These are phyloP conservation scores for Ophiostoma montium DNA, from an alignment of 2,329 filamentous ascomycete species.

Conservation along the genomic window DNA sequence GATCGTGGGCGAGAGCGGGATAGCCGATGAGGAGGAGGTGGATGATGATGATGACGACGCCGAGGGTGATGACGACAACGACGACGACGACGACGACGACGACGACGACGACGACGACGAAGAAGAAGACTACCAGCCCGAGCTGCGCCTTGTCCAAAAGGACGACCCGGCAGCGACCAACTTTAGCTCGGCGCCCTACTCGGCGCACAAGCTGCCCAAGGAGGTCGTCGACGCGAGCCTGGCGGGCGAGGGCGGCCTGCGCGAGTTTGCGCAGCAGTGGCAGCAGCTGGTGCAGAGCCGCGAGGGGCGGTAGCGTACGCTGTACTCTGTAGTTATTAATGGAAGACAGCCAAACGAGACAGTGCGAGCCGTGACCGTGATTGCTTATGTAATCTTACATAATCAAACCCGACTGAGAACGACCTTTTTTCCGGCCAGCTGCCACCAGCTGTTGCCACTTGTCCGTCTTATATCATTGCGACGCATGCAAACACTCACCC, in stretches of 20 bases:
- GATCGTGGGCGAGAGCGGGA: conserved; percentile 18
- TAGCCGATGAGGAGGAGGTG: conserved; percentile 19
- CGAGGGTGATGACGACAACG: conserved; percentile 21
- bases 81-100: conserved; percentile 6
- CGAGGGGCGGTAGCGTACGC: neutral
- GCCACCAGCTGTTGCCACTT: conserved; percentile 12
- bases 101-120: conserved; percentile 28
- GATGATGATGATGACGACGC: conserved; percentile 14
- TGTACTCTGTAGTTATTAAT: too few species aligned
- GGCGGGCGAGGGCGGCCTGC: conserved; percentile 59
- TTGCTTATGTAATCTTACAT: neutral
- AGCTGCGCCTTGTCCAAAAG: conserved; percentile 68
- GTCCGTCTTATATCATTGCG: neutral
- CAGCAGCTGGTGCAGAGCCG: conserved; percentile 33
- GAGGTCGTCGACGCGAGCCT: conserved; percentile 69
- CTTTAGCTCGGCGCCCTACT: conserved; percentile 76
- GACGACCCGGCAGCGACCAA: conserved; percentile 77
- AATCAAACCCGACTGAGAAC: too few species aligned
- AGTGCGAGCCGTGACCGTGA: too few species aligned
- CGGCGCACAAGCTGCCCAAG: conserved; percentile 85
- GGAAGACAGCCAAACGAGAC: too few species aligned
- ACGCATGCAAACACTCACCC: too few species aligned
- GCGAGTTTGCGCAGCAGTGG: conserved; percentile 69
- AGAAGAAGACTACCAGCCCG: conserved; percentile 49
- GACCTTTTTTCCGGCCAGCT: conserved; percentile 9